Evolutionary conservation across 805 yeast genomes (phyloP).

Genomic region (Cephaloascus fragrans): DNA sequence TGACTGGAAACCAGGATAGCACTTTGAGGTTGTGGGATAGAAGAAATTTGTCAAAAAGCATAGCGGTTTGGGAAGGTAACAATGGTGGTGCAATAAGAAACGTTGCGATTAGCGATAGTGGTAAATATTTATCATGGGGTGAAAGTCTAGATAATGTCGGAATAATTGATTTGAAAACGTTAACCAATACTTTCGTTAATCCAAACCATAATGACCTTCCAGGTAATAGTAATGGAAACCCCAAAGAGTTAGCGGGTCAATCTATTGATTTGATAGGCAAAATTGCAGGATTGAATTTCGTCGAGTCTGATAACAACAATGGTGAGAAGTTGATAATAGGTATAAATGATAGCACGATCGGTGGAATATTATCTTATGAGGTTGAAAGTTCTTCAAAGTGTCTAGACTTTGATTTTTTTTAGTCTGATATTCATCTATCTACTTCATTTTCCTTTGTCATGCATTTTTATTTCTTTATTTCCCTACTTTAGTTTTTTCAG

Average conservation of each 20-base stretch:
- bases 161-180: conserved; percentile 26
- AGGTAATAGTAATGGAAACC: not conserved
- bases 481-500: no score
- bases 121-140: conserved; percentile 41
- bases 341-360: conserved; percentile 42
- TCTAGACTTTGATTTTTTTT: conserved; percentile 29
- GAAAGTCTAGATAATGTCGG: conserved; percentile 54
- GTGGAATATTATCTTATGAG: conserved; percentile 45
- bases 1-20: conserved; percentile 56
- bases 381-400: conserved; percentile 21
- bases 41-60: conserved; percentile 15
- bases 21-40: conserved; percentile 45
- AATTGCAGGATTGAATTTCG: conserved; percentile 44
- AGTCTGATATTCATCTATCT: no score
- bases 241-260: conserved; percentile 20
- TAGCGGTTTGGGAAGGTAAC: conserved; percentile 20
- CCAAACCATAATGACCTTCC: conserved; percentile 3
- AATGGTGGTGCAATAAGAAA: conserved; percentile 44
- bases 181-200: conserved; percentile 7
- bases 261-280: conserved; percentile 47
- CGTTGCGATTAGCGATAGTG: conserved; percentile 36
- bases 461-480: no score
- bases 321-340: conserved; percentile 45
- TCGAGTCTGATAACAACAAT: conserved; percentile 27
- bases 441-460: no score